phyloP scores from a whole-genome alignment of 1,139 yeast genomes.

The Debaryomyces psychrophilus region DNA sequence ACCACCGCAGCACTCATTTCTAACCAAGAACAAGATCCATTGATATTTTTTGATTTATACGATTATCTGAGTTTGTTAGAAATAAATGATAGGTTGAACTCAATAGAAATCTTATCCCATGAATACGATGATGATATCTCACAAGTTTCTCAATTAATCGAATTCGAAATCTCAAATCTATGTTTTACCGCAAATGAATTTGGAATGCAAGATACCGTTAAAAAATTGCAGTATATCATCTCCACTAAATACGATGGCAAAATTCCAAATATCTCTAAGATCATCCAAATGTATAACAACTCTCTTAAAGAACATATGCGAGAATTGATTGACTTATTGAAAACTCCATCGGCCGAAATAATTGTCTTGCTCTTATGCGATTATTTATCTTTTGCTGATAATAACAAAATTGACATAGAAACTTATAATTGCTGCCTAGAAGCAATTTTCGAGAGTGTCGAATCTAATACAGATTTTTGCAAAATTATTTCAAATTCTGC shows the following conservation, averaged over 20 bases:
- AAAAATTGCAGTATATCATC: conserved; percentile 11
- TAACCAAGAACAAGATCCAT: not conserved
- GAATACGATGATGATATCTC: not conserved
- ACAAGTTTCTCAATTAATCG: not conserved
- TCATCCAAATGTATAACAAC: conserved; percentile 7
- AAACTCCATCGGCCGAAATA: not conserved
- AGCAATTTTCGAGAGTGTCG: conserved; percentile 6
- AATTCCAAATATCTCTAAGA: conserved; percentile 4
- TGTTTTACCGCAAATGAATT: not conserved
- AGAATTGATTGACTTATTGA: conserved; percentile 4
- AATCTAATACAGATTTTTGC: not conserved
- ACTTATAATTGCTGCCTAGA: conserved; percentile 10
- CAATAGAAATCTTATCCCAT: conserved; percentile 1
- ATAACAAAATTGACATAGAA: conserved; percentile 7
- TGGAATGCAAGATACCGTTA: conserved; percentile 1
- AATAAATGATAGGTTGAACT: not conserved
- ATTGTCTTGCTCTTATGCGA: conserved; percentile 11
- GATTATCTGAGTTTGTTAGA: not conserved
- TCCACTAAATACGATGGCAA: conserved; percentile 12
- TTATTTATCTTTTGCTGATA: conserved; percentile 12
- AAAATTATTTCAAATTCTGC: conserved; percentile 8
- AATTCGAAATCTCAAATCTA: conserved; percentile 6
- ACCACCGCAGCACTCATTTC: not conserved
- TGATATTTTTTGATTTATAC: not conserved
- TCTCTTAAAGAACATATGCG: conserved; percentile 4